Conservation (phyloP, 352 stramenopile species). For the Chrysophaeum taylorii region DNA sequence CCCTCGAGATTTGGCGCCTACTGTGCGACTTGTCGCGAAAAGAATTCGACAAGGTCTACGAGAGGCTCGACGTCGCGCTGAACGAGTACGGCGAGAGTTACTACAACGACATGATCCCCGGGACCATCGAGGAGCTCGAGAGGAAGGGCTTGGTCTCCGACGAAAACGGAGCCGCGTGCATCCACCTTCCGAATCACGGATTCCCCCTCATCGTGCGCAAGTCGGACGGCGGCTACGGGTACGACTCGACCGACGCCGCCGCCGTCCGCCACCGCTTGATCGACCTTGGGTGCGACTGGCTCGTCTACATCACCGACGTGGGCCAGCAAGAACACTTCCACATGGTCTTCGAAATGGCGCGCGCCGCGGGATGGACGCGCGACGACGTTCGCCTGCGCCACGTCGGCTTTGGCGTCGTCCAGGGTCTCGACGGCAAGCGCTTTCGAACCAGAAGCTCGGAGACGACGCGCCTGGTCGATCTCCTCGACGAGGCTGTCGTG, state of each 20-base stretch:
- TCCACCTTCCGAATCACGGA: neutral
- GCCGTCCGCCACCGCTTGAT: conserved; percentile 57
- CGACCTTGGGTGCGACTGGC: conserved; percentile 51
- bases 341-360: conserved; percentile 59
- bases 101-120: conserved; percentile 67
- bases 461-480: conserved; percentile 91
- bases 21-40: conserved; percentile 56
- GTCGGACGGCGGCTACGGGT: conserved; percentile 76
- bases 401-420: conserved; percentile 74
- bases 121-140: conserved; percentile 76
- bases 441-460: conserved; percentile 97
- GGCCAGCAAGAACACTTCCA: conserved; percentile 73
- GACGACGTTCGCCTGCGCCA: conserved; percentile 56
- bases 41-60: conserved; percentile 64
- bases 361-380: conserved; percentile 45
- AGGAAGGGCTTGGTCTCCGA: conserved; percentile 41
- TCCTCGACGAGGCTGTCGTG: conserved; percentile 88
- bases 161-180: neutral
- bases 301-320: conserved; percentile 76
- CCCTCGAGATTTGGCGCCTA: conserved; percentile 55
- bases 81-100: conserved; percentile 71
- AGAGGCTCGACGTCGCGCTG: conserved; percentile 48
- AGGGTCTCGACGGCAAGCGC: conserved; percentile 80
- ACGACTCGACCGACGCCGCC: conserved; percentile 78
- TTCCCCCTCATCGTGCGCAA: conserved; percentile 68